A percentile compares a stretch with the other conserved stretches of the same genome.
Conservation (phyloP, 345 rosid species). For the Crucihimalaya himalaica region DNA sequence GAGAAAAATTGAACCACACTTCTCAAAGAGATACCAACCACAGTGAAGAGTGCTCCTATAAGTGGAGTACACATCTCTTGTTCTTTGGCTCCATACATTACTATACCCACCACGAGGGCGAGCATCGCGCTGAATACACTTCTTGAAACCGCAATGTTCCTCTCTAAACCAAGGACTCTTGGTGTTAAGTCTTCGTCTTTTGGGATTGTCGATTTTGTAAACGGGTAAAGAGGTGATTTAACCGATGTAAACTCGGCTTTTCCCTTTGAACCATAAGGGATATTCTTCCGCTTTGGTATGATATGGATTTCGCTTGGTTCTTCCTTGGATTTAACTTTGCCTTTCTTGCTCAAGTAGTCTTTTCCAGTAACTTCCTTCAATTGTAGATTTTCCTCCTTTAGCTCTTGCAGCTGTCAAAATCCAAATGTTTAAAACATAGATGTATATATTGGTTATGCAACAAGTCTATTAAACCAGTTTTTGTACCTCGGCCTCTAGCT, state of each 20-base stretch:
- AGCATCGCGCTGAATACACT: slow-evolving; percentile 62
- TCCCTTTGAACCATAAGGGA: slow-evolving; percentile 33
- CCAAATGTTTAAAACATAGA: background rate
- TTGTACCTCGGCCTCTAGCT: slow-evolving; percentile 64
- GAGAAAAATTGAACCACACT: slow-evolving; percentile 74
- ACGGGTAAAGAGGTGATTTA: slow-evolving; percentile 38
- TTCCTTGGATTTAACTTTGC: slow-evolving; percentile 30
- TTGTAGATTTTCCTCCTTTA: slow-evolving; percentile 58
- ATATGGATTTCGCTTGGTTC: slow-evolving; percentile 26
- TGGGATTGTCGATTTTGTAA: slow-evolving; percentile 29
- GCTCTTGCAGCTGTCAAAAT: slow-evolving; percentile 50
- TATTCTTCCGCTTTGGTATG: slow-evolving; percentile 23
- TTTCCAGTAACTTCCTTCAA: slow-evolving; percentile 49
- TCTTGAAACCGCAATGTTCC: slow-evolving; percentile 57
- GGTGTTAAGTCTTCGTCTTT: slow-evolving; percentile 32
- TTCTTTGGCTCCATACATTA: slow-evolving; percentile 57
- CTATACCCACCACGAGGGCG: slow-evolving; percentile 65
- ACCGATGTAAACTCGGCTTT: slow-evolving; percentile 35
- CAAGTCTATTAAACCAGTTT: background rate
- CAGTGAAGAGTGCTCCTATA: slow-evolving; percentile 70
- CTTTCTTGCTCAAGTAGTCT: slow-evolving; percentile 40
- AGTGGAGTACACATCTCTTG: slow-evolving; percentile 74
- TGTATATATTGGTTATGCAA: background rate
- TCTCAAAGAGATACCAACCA: slow-evolving; percentile 70
- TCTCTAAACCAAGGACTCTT: slow-evolving; percentile 39